These are phyloP conservation scores for Xylaria sp. DNA, from an alignment of 2,329 filamentous ascomycete species.

Conservation along the genomic window DNA sequence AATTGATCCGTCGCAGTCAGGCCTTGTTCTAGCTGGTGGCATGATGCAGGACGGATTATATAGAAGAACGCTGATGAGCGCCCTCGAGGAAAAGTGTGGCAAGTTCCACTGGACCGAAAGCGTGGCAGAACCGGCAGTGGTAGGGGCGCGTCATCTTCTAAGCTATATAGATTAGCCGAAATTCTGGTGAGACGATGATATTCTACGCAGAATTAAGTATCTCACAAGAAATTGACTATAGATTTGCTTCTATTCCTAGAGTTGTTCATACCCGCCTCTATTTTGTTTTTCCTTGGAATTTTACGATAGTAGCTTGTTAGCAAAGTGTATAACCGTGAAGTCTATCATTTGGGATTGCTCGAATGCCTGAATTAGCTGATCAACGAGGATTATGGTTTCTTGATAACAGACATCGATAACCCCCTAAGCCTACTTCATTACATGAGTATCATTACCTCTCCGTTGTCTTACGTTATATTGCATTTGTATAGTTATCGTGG, in stretches of 20 bases:
- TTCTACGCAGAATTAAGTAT: neutral
- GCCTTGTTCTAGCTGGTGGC: conserved; percentile 33
- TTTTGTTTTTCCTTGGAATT: neutral
- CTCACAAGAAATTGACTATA: too few relatives aligned
- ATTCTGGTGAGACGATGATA: neutral
- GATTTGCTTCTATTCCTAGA: too few relatives aligned
- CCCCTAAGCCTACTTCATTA: too few relatives aligned
- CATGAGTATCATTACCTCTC: too few relatives aligned
- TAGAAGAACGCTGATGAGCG: neutral
- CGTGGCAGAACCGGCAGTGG: conserved; percentile 23
- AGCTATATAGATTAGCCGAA: neutral
- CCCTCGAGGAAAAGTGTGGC: conserved; percentile 20
- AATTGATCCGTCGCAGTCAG: conserved; percentile 16
- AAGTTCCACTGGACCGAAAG: conserved; percentile 18
- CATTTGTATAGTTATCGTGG: too few relatives aligned
- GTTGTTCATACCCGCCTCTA: neutral
- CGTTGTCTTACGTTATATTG: too few relatives aligned
- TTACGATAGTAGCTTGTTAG: neutral
- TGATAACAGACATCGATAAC: too few relatives aligned
- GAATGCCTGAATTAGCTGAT: too few relatives aligned
- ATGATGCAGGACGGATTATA: conserved; percentile 29
- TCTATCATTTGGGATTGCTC: neutral
- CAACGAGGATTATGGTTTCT: too few relatives aligned
- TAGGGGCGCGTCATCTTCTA: conserved; percentile 21
- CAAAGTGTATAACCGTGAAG: neutral